Conservation (phyloP, 495 filamentous ascomycete species). For the Aspergillus olivimuriae region DNA sequence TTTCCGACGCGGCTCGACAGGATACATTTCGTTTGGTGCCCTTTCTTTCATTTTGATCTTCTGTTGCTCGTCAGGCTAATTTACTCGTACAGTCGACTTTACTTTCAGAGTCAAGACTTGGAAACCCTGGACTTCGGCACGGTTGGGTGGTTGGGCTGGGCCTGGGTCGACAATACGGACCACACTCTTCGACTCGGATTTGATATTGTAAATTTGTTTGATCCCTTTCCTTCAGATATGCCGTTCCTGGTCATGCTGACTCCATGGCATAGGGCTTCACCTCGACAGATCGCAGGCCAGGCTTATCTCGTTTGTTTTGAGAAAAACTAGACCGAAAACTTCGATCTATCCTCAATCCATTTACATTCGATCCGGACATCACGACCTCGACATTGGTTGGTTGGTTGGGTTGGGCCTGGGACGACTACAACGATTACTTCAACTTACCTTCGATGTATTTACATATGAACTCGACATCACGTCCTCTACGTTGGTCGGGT, state of each 20-base stretch:
- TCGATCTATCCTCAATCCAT: no score
- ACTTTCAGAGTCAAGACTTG: background rate
- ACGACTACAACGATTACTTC: background rate
- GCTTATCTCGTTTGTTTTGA: no score
- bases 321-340: no score
- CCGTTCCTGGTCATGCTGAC: background rate
- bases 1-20: no score
- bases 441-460: background rate
- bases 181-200: no score
- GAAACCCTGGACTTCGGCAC: background rate
- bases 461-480: background rate
- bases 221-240: background rate
- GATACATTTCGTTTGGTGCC: no score
- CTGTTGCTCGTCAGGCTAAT: background rate
- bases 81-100: background rate
- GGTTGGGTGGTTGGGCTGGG: background rate
- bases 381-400: background rate
- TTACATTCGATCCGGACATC: no score
- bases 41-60: background rate
- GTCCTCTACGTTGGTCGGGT: background rate
- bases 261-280: background rate
- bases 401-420: slow-evolving; percentile 1
- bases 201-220: no score
- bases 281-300: background rate
- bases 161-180: no score